These are phyloP conservation scores for Lipomyces yarrowii DNA, from an alignment of 1,139 yeast genomes.

Conservation along the genomic window DNA sequence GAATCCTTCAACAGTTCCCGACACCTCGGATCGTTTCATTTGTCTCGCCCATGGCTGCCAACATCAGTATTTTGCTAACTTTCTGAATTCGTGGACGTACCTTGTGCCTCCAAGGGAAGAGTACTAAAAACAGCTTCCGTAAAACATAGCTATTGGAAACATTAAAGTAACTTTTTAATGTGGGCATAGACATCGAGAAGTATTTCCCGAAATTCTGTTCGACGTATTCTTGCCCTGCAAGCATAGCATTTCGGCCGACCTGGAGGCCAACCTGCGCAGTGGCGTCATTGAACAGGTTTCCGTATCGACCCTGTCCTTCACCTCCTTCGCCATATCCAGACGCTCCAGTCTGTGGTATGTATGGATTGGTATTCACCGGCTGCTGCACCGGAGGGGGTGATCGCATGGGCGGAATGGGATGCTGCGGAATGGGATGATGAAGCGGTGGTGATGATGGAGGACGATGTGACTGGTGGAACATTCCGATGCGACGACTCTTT, in stretches of 20 bases:
- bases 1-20: conserved; percentile 51
- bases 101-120: conserved; percentile 84
- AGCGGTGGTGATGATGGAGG: conserved; percentile 43
- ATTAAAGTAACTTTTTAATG: conserved; percentile 82
- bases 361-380: conserved; percentile 22
- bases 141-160: conserved; percentile 88
- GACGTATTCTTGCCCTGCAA: conserved; percentile 67
- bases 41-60: conserved; percentile 46
- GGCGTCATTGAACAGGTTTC: conserved; percentile 69
- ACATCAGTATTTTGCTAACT: neutral
- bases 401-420: conserved; percentile 47
- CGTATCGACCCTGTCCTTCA: conserved; percentile 25
- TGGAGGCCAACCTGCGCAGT: conserved; percentile 85
- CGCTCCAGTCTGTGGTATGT: conserved; percentile 23
- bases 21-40: conserved; percentile 42
- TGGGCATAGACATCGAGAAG: conserved; percentile 44
- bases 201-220: conserved; percentile 65
- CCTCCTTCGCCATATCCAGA: conserved; percentile 28
- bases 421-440: conserved; percentile 53
- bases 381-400: conserved; percentile 41
- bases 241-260: conserved; percentile 83
- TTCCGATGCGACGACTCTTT: conserved; percentile 1
- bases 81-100: conserved; percentile 37
- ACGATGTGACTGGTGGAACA: conserved; percentile 19
- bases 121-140: conserved; percentile 67